Conservation (phyloP, 2,329 filamentous ascomycete genomes). For the Penicillium sumatraense region DNA sequence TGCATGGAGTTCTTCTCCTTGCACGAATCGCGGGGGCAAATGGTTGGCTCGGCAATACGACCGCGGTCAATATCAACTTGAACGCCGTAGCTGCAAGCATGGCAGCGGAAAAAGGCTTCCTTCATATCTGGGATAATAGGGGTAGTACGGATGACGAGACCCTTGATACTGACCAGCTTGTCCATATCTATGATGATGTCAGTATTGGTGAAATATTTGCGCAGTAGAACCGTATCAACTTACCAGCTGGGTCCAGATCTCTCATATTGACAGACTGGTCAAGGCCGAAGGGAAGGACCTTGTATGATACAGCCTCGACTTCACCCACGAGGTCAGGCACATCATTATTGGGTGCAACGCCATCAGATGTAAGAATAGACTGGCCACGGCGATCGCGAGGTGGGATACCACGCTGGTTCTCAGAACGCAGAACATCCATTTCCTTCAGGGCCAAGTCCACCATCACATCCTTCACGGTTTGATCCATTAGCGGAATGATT, state of each 20-base stretch:
- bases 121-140: slow-evolving; percentile 99
- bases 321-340: slow-evolving; percentile 75
- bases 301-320: slow-evolving; percentile 78
- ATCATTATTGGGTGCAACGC: slow-evolving; percentile 34
- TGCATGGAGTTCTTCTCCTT: slow-evolving; percentile 93
- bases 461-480: slow-evolving; percentile 90
- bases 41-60: slow-evolving; percentile 91
- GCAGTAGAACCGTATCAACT: slow-evolving; percentile 21
- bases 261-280: slow-evolving; percentile 88
- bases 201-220: slow-evolving; percentile 17
- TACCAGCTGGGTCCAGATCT: slow-evolving; percentile 86
- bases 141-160: slow-evolving; percentile 91
- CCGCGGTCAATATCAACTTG: slow-evolving; percentile 92
- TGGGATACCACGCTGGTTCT: slow-evolving; percentile 46
- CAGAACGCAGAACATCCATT: slow-evolving; percentile 70
- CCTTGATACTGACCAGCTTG: slow-evolving; percentile 92
- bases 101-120: slow-evolving; percentile 96
- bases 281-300: slow-evolving; percentile 86
- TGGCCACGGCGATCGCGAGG: slow-evolving; percentile 26
- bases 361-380: slow-evolving; percentile 29
- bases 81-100: slow-evolving; percentile 87
- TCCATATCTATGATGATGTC: slow-evolving; percentile 72
- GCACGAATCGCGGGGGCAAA: slow-evolving; percentile 83
- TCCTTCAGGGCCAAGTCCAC: slow-evolving; percentile 83
- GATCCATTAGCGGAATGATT: slow-evolving; percentile 96